Conservation (phyloP, 2,329 filamentous ascomycete genomes). For the Sordariomycetes sp. region DNA sequence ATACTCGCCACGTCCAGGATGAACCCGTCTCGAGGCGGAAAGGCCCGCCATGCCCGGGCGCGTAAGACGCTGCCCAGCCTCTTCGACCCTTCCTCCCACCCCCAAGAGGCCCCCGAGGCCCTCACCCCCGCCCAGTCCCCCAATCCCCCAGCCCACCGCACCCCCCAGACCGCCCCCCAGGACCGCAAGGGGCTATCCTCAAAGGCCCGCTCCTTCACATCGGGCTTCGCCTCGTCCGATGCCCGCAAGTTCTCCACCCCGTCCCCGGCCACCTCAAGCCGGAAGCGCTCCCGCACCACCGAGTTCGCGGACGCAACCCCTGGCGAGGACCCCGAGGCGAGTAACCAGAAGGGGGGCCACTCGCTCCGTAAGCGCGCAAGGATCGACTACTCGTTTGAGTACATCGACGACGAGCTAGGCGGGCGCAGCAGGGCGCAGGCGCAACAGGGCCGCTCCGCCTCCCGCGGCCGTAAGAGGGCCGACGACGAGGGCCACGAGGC, state of each 20-base stretch:
- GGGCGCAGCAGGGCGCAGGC: constrained; percentile 13
- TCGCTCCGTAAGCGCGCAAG: constrained; percentile 42
- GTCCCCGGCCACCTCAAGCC: background rate
- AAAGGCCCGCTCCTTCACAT: background rate
- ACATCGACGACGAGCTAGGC: constrained; percentile 32
- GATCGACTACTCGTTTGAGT: constrained; percentile 42
- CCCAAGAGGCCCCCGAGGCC: background rate
- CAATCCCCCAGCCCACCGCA: constrained; percentile 9
- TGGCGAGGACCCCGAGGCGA: constrained; percentile 1
- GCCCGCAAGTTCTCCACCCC: background rate
- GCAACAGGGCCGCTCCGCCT: constrained; percentile 6
- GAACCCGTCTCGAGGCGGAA: constrained; percentile 3
- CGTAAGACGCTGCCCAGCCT: constrained; percentile 1
- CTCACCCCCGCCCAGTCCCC: background rate
- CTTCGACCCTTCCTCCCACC: background rate
- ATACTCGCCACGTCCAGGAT: background rate
- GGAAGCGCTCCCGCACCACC: background rate
- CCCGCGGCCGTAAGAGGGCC: constrained; percentile 22
- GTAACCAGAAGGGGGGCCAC: constrained; percentile 36
- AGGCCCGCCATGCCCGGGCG: background rate
- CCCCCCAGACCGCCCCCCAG: constrained; percentile 16
- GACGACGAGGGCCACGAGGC: constrained; percentile 16
- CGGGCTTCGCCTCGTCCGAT: background rate
- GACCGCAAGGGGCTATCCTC: constrained; percentile 11
- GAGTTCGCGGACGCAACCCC: background rate